A percentile compares a stretch with the other conserved stretches of the same genome.
Evolutionary conservation across 192 early-diverging fungal genomes (phyloP).

Genomic region (Backusella tarrabulga): DNA sequence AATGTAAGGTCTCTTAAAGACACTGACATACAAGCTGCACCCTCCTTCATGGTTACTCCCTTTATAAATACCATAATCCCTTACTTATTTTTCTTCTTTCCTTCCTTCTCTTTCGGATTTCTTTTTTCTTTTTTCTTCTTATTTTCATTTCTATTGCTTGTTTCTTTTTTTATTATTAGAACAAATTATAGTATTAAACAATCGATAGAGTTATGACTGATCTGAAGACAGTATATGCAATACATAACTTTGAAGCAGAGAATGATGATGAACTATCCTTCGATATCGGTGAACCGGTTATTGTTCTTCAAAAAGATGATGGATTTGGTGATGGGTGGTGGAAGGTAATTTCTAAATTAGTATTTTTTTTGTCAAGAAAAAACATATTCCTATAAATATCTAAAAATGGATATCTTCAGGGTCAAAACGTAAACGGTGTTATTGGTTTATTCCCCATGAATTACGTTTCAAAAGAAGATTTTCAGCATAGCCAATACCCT

Average conservation of each 20-base stretch:
- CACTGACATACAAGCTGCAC: not conserved
- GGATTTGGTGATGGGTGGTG: constrained; percentile 83
- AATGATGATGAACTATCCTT: constrained; percentile 73
- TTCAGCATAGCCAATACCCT: not conserved
- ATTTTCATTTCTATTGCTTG: not conserved
- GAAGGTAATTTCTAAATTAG: constrained; percentile 45
- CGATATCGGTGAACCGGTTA: constrained; percentile 58
- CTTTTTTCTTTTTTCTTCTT: not conserved
- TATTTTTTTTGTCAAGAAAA: not conserved
- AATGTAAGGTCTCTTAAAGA: not conserved
- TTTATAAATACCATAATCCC: not conserved
- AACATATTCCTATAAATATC: not conserved
- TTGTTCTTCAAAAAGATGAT: constrained; percentile 73
- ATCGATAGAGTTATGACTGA: constrained; percentile 5
- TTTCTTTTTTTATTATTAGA: not conserved
- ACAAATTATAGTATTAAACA: not conserved
- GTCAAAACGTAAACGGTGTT: constrained; percentile 57
- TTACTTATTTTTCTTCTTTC: not conserved
- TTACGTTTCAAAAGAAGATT: constrained; percentile 46
- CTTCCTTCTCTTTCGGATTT: not conserved
- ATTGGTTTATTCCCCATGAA: constrained; percentile 75
- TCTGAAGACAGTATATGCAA: constrained; percentile 52
- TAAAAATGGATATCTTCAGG: constrained; percentile 38
- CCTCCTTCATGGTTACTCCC: not conserved
- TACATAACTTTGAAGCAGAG: constrained; percentile 59